Conservation (phyloP, 495 filamentous ascomycete genomes). For the Annulohypoxylon moriforme region DNA sequence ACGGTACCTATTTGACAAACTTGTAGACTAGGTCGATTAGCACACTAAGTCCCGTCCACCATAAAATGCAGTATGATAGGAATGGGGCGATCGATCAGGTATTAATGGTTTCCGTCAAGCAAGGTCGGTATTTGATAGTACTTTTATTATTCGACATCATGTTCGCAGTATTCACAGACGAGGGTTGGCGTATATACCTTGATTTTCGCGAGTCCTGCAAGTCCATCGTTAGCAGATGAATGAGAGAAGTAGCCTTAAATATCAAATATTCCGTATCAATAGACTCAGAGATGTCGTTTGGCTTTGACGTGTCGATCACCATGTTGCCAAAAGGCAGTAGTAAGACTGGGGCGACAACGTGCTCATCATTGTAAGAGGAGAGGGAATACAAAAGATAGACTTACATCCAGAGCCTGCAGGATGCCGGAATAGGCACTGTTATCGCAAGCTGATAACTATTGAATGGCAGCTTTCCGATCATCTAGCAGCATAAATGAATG, state of each 20-base stretch:
- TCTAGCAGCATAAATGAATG: not conserved
- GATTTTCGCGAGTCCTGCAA: constrained; percentile 14
- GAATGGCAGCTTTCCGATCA: not conserved
- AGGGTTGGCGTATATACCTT: constrained; percentile 20
- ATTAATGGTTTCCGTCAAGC: constrained; percentile 54
- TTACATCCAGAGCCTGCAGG: constrained; percentile 43
- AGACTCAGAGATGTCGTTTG: constrained; percentile 87
- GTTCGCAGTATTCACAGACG: constrained; percentile 13
- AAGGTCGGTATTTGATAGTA: constrained; percentile 76
- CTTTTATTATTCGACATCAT: constrained; percentile 68
- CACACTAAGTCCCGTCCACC: not conserved
- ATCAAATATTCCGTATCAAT: constrained; percentile 1
- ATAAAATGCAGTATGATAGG: constrained; percentile 4
- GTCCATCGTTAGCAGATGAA: constrained; percentile 22
- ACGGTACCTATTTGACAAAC: not conserved
- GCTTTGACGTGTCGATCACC: constrained; percentile 93
- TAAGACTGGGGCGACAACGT: constrained; percentile 95
- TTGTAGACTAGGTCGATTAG: constrained; percentile 11
- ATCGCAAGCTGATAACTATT: no score
- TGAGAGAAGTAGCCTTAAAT: not conserved
- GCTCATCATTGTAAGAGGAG: constrained; percentile 75
- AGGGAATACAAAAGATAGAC: constrained; percentile 37
- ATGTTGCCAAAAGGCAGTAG: constrained; percentile 68
- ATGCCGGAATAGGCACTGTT: not conserved
- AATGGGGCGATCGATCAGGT: constrained; percentile 62